These are phyloP conservation scores for Penicillium subrubescens DNA, from an alignment of 495 filamentous ascomycete genomes.

Conservation along the genomic window DNA sequence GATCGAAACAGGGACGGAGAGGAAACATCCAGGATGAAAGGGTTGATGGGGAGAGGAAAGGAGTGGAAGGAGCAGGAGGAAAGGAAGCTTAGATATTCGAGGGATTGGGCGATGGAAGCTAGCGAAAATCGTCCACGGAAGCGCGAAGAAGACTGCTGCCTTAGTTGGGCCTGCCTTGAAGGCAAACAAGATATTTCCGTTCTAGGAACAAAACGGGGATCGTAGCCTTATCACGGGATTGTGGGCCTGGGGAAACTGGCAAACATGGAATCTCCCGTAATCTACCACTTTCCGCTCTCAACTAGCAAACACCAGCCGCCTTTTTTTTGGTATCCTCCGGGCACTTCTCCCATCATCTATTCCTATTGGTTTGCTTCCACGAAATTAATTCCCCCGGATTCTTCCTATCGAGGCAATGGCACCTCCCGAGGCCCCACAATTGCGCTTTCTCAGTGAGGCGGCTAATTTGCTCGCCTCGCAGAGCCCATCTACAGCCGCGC, in stretches of 20 bases:
- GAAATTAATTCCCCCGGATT: not conserved
- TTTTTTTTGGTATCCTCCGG: not conserved
- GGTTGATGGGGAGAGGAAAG: not conserved
- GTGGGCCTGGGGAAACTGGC: not conserved
- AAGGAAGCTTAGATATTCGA: not conserved
- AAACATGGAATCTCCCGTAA: not conserved
- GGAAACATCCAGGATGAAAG: not conserved
- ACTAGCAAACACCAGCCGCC: not conserved
- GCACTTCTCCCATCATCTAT: not conserved
- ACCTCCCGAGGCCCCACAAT: slow-evolving; percentile 36
- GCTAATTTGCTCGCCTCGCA: slow-evolving; percentile 39
- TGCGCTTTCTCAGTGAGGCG: slow-evolving; percentile 50
- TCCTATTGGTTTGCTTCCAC: not conserved
- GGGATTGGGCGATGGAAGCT: not conserved
- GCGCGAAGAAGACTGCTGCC: not conserved
- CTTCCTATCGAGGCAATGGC: slow-evolving; percentile 27
- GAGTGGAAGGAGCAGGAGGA: not conserved
- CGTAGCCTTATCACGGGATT: not conserved
- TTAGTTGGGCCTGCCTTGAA: not conserved
- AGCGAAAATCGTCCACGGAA: not conserved
- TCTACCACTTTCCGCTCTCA: not conserved
- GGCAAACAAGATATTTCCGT: slow-evolving; percentile 4
- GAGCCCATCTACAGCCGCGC: slow-evolving; percentile 52
- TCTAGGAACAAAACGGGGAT: not conserved
- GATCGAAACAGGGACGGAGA: not conserved